Conservation (phyloP, 192 early-diverging fungal species). For the Chytriomyces hyalinus region DNA sequence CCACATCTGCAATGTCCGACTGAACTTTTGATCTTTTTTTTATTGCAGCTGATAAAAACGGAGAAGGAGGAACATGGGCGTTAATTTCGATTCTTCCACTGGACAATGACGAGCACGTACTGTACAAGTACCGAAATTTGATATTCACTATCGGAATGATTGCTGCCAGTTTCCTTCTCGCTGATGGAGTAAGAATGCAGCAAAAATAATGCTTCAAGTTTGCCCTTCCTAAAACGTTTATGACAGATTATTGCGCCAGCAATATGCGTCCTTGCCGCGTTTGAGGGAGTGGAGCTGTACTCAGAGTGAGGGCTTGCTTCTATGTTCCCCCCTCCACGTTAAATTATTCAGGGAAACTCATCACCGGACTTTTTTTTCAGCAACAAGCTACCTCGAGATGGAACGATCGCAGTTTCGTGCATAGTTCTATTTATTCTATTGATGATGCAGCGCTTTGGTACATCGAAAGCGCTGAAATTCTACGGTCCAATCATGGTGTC, state of each 20-base stretch:
- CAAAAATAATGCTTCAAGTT: slow-evolving; percentile 26
- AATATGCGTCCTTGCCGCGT: slow-evolving; percentile 48
- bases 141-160: slow-evolving; percentile 44
- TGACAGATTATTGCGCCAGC: slow-evolving; percentile 42
- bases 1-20: slow-evolving; percentile 14
- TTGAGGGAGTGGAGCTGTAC: slow-evolving; percentile 45
- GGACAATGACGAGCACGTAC: slow-evolving; percentile 37
- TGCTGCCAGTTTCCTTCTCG: slow-evolving; percentile 46
- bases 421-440: slow-evolving; percentile 53
- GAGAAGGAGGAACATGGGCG: slow-evolving; percentile 65
- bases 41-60: slow-evolving; percentile 61
- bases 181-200: slow-evolving; percentile 46
- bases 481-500: slow-evolving; percentile 53
- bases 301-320: slow-evolving; percentile 12
- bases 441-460: slow-evolving; percentile 56
- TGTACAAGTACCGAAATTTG: slow-evolving; percentile 33
- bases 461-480: slow-evolving; percentile 39
- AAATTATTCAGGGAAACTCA: not conserved
- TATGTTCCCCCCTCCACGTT: not conserved
- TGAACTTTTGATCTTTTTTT: slow-evolving; percentile 7
- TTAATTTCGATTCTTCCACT: slow-evolving; percentile 52
- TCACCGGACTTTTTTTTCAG: not conserved
- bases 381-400: slow-evolving; percentile 31
- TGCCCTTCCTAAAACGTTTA: slow-evolving; percentile 16
- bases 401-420: slow-evolving; percentile 38